Evolutionary conservation across 2,329 filamentous ascomycete species (phyloP).

Genomic region (Diaporthe ilicicola): DNA sequence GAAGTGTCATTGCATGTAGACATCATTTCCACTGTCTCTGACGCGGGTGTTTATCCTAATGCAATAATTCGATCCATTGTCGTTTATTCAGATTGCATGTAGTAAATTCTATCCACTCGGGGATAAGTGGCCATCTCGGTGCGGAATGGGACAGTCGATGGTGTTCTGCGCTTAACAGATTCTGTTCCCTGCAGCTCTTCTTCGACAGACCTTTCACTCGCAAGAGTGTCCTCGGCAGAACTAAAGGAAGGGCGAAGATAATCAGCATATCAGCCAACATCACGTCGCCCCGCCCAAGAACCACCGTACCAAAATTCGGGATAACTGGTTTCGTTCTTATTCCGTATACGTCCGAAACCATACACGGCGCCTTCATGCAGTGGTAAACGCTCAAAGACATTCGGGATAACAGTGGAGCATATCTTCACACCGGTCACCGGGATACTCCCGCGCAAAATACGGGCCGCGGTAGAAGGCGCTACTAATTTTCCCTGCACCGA

Average conservation of each 20-base stretch:
- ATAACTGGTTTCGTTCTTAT: too few species aligned
- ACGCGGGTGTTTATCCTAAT: neutral
- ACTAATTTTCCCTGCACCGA: neutral
- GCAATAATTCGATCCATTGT: neutral
- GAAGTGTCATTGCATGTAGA: neutral
- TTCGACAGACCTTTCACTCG: neutral
- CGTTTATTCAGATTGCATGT: neutral
- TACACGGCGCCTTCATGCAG: too few species aligned
- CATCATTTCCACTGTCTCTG: neutral
- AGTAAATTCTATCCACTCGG: neutral
- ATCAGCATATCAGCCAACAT: neutral
- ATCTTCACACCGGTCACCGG: neutral
- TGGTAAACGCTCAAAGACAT: too few species aligned
- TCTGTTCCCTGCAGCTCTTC: neutral
- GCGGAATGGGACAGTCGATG: neutral
- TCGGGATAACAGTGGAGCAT: neutral
- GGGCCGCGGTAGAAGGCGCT: neutral
- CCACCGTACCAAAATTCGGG: neutral
- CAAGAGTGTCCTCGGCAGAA: neutral
- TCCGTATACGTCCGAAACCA: too few species aligned
- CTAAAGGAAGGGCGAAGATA: neutral
- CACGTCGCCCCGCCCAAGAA: neutral
- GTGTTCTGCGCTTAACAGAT: neutral
- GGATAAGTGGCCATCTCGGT: neutral
- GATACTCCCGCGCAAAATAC: neutral